These are phyloP conservation scores for Solanum etuberosum DNA, from an alignment of 257 asterid species.

Conservation along the genomic window DNA sequence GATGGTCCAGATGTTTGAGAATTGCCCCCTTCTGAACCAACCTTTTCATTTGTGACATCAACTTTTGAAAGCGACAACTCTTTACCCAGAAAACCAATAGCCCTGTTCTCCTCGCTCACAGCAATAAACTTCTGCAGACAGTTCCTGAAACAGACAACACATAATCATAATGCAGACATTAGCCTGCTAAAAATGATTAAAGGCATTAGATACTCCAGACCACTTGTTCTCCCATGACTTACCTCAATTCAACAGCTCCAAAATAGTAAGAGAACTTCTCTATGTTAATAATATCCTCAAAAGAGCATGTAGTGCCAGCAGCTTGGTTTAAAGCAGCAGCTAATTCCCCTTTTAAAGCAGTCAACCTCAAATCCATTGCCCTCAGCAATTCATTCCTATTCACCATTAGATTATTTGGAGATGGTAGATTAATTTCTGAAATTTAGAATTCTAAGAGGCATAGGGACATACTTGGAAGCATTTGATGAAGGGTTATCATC, in stretches of 20 bases:
- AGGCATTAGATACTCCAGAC: background rate
- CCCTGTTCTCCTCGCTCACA: constrained; percentile 21
- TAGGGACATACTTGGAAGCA: constrained; percentile 68
- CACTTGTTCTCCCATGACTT: constrained; percentile 6
- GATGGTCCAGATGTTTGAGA: constrained; percentile 9
- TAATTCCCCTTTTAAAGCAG: constrained; percentile 54
- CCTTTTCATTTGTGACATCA: constrained; percentile 8
- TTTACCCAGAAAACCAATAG: constrained; percentile 12
- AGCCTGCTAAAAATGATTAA: background rate
- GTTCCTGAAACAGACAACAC: constrained; percentile 41
- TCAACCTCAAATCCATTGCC: constrained; percentile 78
- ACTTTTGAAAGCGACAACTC: constrained; percentile 1
- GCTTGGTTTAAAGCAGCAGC: constrained; percentile 52
- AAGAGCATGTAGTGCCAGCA: constrained; percentile 41
- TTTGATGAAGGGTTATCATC: constrained; percentile 32
- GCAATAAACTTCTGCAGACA: constrained; percentile 41
- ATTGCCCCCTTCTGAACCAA: constrained; percentile 21
- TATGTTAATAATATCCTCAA: constrained; percentile 43
- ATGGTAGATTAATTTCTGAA: background rate
- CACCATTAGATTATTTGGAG: constrained; percentile 6
- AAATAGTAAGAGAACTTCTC: constrained; percentile 60
- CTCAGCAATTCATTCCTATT: constrained; percentile 79
- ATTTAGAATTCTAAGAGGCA: constrained; percentile 5
- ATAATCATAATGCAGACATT: background rate
- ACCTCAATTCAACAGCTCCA: constrained; percentile 78